Percentiles rank a stretch among this genome's conserved stretches.
These are phyloP conservation scores for Wickerhamomyces subpelliculosus DNA, from an alignment of 805 yeast species.

Conservation along the genomic window DNA sequence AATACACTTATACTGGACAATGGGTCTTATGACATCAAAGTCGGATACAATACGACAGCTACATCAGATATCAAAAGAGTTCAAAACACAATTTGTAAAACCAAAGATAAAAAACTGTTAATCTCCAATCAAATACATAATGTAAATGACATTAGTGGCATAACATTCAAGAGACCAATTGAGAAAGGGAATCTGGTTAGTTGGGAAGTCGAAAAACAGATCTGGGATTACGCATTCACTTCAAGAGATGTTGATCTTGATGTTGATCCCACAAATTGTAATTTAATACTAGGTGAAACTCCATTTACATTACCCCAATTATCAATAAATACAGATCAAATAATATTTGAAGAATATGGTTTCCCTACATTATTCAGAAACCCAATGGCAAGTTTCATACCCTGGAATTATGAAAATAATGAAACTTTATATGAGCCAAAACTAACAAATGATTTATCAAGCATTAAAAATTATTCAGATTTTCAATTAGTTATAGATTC, in stretches of 20 bases:
- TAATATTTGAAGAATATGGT: constrained; percentile 90
- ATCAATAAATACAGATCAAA: constrained; percentile 82
- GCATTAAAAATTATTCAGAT: constrained; percentile 34
- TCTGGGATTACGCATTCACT: constrained; percentile 71
- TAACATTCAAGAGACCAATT: constrained; percentile 71
- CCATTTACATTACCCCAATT: constrained; percentile 78
- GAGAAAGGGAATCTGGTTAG: constrained; percentile 85
- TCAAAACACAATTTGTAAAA: constrained; percentile 65
- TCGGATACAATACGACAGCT: constrained; percentile 37
- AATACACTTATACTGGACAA: constrained; percentile 66
- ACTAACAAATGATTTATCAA: constrained; percentile 11
- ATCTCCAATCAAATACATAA: constrained; percentile 63
- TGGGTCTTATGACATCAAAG: constrained; percentile 79
- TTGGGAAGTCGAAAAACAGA: constrained; percentile 83
- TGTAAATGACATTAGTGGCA: constrained; percentile 68
- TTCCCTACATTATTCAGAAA: constrained; percentile 65
- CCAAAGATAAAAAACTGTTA: constrained; percentile 67
- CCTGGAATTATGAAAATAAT: constrained; percentile 42
- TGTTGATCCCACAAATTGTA: constrained; percentile 40
- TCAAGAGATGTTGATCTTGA: constrained; percentile 33
- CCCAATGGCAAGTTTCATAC: constrained; percentile 52
- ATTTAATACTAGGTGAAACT: constrained; percentile 69
- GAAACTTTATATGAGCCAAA: constrained; percentile 22
- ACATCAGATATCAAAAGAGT: constrained; percentile 40
- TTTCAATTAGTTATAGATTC: constrained; percentile 79